Conservation (phyloP, 2,329 filamentous ascomycete genomes). For the Verticillium klebahnii region DNA sequence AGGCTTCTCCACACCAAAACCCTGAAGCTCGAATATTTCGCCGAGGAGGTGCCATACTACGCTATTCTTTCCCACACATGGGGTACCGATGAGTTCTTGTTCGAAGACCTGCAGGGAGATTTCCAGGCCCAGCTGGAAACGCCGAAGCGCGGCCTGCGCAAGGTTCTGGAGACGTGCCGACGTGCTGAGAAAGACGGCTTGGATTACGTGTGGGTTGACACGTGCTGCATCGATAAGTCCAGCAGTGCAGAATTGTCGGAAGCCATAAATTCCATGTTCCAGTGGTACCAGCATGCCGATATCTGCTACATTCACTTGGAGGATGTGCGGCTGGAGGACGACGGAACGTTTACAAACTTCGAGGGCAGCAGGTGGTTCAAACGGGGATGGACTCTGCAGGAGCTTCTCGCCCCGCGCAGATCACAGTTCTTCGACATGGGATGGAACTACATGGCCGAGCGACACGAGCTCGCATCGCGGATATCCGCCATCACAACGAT, state of each 20-base stretch:
- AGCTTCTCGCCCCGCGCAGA: conserved; percentile 50
- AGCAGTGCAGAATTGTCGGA: conserved; percentile 24
- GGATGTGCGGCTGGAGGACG: conserved; percentile 13
- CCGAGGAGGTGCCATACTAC: conserved; percentile 6
- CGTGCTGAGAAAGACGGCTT: conserved; percentile 4
- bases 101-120: conserved; percentile 12
- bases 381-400: conserved; percentile 58
- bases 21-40: not conserved
- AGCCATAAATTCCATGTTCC: conserved; percentile 20
- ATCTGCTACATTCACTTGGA: conserved; percentile 27
- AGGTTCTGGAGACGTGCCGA: conserved; percentile 7
- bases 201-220: conserved; percentile 28
- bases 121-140: not conserved
- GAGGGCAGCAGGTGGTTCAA: conserved; percentile 23
- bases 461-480: conserved; percentile 9
- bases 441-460: conserved; percentile 5
- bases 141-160: conserved; percentile 6
- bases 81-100: conserved; percentile 17
- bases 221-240: conserved; percentile 27
- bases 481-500: conserved; percentile 24
- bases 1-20: not conserved
- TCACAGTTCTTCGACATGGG: conserved; percentile 18
- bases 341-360: not conserved
- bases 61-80: conserved; percentile 23
- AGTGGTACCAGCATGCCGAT: conserved; percentile 26